A percentile compares a stretch with the other conserved stretches of the same genome.
These are phyloP conservation scores for Rubroshorea leprosula DNA, from an alignment of 345 rosid species.

Conservation along the genomic window DNA sequence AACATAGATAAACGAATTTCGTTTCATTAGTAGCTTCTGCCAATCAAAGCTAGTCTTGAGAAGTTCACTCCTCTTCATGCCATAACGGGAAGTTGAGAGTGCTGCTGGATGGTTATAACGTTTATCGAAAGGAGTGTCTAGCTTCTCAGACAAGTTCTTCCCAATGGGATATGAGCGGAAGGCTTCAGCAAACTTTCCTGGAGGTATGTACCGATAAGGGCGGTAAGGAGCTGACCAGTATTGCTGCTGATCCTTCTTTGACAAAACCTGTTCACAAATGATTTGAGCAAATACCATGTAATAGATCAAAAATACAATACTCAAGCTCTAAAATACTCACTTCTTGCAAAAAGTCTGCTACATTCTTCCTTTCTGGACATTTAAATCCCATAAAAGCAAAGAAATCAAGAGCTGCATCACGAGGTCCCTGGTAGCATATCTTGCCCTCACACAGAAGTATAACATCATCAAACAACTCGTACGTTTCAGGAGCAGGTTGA, in stretches of 20 bases:
- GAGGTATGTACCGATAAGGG: constrained; percentile 76
- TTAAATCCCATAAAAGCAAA: constrained; percentile 72
- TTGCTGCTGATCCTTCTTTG: constrained; percentile 94
- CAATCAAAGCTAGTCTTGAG: constrained; percentile 68
- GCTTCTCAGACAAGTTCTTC: constrained; percentile 50
- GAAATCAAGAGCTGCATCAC: constrained; percentile 65
- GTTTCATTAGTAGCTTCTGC: constrained; percentile 88
- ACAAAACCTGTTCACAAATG: constrained; percentile 53
- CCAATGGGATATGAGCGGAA: constrained; percentile 58
- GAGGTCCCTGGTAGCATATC: constrained; percentile 89
- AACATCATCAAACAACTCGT: constrained; percentile 83
- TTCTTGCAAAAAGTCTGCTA: constrained; percentile 97
- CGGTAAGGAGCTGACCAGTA: constrained; percentile 77
- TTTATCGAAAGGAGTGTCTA: constrained; percentile 71
- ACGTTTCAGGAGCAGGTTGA: constrained; percentile 97
- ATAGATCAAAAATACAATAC: constrained; percentile 12
- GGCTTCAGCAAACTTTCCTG: constrained; percentile 82
- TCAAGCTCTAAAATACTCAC: constrained; percentile 36
- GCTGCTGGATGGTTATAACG: constrained; percentile 93
- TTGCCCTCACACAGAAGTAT: constrained; percentile 92
- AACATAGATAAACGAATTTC: constrained; percentile 84
- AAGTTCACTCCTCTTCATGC: constrained; percentile 62
- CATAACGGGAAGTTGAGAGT: constrained; percentile 65
- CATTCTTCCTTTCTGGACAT: constrained; percentile 93
- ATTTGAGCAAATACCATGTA: constrained; percentile 10